Evolutionary conservation across 805 yeast species (phyloP), one percentile per base, ranked within the genome.

Genomic region (Pichia nakasei): DNA sequence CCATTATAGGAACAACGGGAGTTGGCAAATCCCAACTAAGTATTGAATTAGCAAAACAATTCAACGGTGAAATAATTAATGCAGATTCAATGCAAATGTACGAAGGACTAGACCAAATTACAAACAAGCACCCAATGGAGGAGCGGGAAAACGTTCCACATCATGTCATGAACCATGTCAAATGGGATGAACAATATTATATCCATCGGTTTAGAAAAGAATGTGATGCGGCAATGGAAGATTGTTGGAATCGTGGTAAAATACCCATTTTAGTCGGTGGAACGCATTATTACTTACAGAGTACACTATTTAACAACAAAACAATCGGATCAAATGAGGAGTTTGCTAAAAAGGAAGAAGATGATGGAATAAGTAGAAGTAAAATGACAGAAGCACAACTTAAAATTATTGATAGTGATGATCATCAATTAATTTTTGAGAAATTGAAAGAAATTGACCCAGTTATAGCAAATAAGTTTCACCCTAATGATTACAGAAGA

Each of bases 21-120:
- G 97, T 88, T 12, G 98, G 98, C 0, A 91, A 91, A 58, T 89
- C 97, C 0, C 87, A 85, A 72, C 73, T 85, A 47, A 75, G 86
- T 38, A 77, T 87, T 3, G 91, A 87, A 48, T 60, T 93, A 19
- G 96, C 97, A 11, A 70, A 75, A 52, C 71, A 72, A 22, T 72
- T 83, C 42, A 74, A 80, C 56, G 97, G 97, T 19, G 97, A 93
- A 58, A 72, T 93, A 50, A 84, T 93, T 50, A 93, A 93, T 62
- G 96, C 95, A 0, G 98, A 93, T 59, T 87, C 97, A 1, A 89
- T 93, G 97, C 98, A 93, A 63, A 84, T 93, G 70, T 93, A 93
- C 61, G 64, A 68, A 34, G 80, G 76, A 0, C 64, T 78, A 1
- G 86, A 83, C 13, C 76, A 77, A 11, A 86, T 93, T 48, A 85